A percentile compares a stretch with the other conserved stretches of the same genome.
These are phyloP conservation scores for Sphagnum magellanicum DNA, from an alignment of 228 moss, liverwort and hornwort genomes.

Conservation along the genomic window DNA sequence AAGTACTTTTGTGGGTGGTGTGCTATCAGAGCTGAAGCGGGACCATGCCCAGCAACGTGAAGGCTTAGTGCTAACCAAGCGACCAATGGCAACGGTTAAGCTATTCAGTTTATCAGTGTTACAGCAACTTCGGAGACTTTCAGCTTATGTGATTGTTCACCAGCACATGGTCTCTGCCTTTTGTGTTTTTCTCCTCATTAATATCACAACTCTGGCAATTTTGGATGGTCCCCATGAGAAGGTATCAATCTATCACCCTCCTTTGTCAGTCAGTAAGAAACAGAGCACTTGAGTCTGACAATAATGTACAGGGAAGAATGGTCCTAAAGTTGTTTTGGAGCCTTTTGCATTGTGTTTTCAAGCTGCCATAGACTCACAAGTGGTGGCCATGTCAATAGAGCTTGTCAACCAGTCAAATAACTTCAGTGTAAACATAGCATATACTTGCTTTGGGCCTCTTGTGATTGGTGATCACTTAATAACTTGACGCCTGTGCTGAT, in stretches of 20 bases:
- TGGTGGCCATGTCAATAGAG: no score
- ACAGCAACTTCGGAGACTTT: conserved; percentile 19
- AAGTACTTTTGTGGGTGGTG: no score
- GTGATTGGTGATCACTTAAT: conserved; percentile 1
- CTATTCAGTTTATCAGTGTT: conserved; percentile 18
- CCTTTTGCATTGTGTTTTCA: no score
- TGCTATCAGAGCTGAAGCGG: conserved; percentile 24
- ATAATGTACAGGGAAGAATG: no score
- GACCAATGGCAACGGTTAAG: conserved; percentile 28
- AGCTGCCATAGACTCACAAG: no score
- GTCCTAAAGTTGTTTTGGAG: no score
- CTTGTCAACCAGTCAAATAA: no score
- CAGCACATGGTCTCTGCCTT: conserved; percentile 15
- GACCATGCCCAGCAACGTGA: conserved; percentile 26
- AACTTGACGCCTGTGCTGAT: conserved; percentile 5
- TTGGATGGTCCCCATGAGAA: conserved; percentile 35
- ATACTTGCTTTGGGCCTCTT: background rate
- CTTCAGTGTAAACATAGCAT: no score
- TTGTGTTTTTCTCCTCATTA: conserved; percentile 7
- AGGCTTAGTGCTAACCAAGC: conserved; percentile 22
- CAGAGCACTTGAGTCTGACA: no score
- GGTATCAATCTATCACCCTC: conserved; percentile 10
- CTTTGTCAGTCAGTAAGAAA: no score
- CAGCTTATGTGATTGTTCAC: conserved; percentile 20
- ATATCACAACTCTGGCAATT: conserved; percentile 11